These are phyloP conservation scores for Amniculicola lignicola DNA, from an alignment of 495 filamentous ascomycete species.

Conservation along the genomic window DNA sequence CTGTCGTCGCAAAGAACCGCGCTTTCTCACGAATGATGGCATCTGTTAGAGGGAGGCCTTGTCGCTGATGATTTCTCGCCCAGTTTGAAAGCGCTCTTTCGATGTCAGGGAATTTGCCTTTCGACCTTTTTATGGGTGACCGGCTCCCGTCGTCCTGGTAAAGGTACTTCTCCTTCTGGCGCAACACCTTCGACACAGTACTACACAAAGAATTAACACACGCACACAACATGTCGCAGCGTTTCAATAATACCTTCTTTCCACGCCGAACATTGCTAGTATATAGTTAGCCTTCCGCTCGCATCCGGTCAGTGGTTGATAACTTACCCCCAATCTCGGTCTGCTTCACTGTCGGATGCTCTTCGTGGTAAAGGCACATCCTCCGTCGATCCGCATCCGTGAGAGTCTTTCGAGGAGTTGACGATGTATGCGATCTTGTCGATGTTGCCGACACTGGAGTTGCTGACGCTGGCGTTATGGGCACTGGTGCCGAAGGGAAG, in stretches of 20 bases:
- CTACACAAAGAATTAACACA: conserved; percentile 49
- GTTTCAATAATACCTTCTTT: conserved; percentile 74
- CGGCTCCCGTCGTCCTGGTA: conserved; percentile 79
- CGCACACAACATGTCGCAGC: conserved; percentile 9
- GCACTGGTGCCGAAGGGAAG: conserved; percentile 40
- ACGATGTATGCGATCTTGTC: conserved; percentile 43
- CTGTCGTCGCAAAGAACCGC: conserved; percentile 74
- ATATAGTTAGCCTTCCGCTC: conserved; percentile 33
- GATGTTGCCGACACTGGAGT: conserved; percentile 46
- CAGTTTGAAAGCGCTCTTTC: conserved; percentile 91
- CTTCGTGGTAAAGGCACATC: conserved; percentile 96
- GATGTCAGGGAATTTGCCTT: conserved; percentile 91
- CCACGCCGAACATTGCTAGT: conserved; percentile 87
- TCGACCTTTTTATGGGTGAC: conserved; percentile 83
- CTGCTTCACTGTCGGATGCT: conserved; percentile 92
- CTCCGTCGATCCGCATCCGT: conserved; percentile 86
- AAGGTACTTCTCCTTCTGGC: conserved; percentile 96
- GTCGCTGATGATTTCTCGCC: conserved; percentile 74
- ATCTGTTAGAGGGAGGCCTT: conserved; percentile 74
- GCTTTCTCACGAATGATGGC: conserved; percentile 85
- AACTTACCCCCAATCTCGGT: conserved; percentile 89
- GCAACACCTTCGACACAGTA: conserved; percentile 95
- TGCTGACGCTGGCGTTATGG: conserved; percentile 41
- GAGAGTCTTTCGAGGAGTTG: conserved; percentile 81
- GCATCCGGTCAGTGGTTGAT: conserved; percentile 19